Evolutionary conservation across 2,329 filamentous ascomycete species (phyloP), one percentile per base, ranked within the genome.

Genomic region (Arthrobotrys conoides): DNA sequence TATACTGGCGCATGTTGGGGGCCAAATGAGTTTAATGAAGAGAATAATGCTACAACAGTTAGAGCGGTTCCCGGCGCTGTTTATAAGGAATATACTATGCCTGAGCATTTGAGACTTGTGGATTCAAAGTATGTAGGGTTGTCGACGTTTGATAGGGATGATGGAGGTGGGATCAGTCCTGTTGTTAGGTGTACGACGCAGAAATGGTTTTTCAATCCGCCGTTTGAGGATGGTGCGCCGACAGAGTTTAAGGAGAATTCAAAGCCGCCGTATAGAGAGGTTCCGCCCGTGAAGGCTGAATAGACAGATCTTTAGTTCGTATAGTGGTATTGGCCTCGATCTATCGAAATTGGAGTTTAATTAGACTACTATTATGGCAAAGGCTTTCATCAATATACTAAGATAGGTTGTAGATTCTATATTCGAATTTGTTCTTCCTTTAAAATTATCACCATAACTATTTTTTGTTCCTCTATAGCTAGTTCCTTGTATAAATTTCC

Each of bases 161-260:
- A 71, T 48, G 27, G 18, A 9, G 57, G 36, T 14, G 59, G 66
- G 66, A 46, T 66, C 20, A 71, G 57, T 36, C 66, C 72, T 5
- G 59, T 61, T 27, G 72, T 63, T 10, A 65, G 30, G 59, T 77
- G 72, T 63, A 77, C 72, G 27, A 49, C 57, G n/a, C 59, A 71
- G 61, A 77, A 77, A 20, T 77, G 72, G 72, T 65, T 71, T 41
- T 71, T 71, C 14, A 59, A 70, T 36, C 72, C 72, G 3, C 57
- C 66, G 59, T 77, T 77, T 53, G 27, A 41, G 16, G n/a, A 51
- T 44, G 71, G 24, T 14, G 14, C 33, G 8, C 30, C 27, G 36
- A 73, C 70, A 30, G 44, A 61, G 48, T 59, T 48, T 66, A 27
- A 27, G 20, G 68, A 71, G 27, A 18, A 64, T 18, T 14, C 44